Base-by-base conservation (phyloP, 2,329 filamentous ascomycete genomes). In the Aspergillus glaucus region DNA sequence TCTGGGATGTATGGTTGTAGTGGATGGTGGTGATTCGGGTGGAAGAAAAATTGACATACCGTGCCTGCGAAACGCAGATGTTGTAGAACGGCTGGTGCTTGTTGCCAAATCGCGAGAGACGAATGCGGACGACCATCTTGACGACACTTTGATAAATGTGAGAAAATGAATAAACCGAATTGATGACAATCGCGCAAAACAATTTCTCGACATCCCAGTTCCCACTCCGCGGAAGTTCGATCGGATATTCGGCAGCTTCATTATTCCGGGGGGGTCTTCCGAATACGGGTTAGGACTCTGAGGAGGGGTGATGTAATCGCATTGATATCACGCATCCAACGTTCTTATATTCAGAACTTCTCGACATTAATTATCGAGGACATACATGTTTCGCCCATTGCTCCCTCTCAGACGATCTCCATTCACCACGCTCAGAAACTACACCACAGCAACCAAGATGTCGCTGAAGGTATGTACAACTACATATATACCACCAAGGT, bases 21-120 rank as follows among this genome's bases (percentile, higher is more conserved):
- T 15, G 36, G 26, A 32, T 24, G 37, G 28, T 37, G 19, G 49
- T 26, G 43, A 43, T 44, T 17, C 9, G 39, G 40, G 40, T 48
- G 36, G 30, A 15, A 41, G 26, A 24, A 24, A 41, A 42, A 32
- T 41, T 47, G 15, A 58, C 77, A 56, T 80, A 94, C 88, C 91
- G 85, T 43, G 91, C 91, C 64, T 97, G 92, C 14, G 90, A 82
- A 56, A 98, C 88, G 57, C 97, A 89, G 55, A 98, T 96, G 75
- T 98, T 98, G 79, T 95, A 98, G 62, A 96, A 86, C 2, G 93
- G 92, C n/a, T 81, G 69, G 67, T 95, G 91, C 56, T 81, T 83
- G 69, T 86, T 88, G 66, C 91, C 90, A 69, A 97, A 95, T 69
- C 93, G 91, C 61, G 93, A 88, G 60, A 98, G 84, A 51, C 93